phyloP scores from a whole-genome alignment of 2,329 filamentous ascomycete genomes.

The Albophoma yamanashiensis region DNA sequence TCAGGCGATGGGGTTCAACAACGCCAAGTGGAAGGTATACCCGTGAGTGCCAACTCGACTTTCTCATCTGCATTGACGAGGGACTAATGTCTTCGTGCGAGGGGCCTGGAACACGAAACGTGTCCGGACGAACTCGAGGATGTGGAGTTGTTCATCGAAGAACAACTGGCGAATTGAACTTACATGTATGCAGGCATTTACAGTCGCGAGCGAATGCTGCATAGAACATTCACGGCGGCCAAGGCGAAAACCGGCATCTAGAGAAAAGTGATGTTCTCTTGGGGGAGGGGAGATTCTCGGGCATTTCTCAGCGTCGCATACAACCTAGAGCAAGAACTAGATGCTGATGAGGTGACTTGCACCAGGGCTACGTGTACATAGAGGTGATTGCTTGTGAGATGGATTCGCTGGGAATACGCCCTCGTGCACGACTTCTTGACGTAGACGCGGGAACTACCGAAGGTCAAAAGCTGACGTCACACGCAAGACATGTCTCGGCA shows the following conservation, averaged over 20 bases:
- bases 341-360: no score
- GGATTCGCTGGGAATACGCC: no score
- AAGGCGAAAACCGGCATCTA: neutral
- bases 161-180: neutral
- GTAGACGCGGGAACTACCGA: no score
- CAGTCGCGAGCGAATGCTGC: neutral
- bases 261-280: neutral
- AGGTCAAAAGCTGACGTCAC: no score
- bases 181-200: no score
- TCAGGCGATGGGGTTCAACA: constrained; percentile 50
- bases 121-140: constrained; percentile 73
- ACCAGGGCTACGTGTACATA: no score
- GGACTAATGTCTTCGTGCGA: constrained; percentile 15
- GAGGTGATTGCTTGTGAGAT: neutral
- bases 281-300: neutral
- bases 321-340: no score
- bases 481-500: no score
- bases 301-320: neutral
- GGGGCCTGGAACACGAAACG: constrained; percentile 64
- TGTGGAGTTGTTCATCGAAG: constrained; percentile 45
- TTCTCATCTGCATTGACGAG: no score
- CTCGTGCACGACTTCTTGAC: no score
- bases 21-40: constrained; percentile 69
- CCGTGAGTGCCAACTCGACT: constrained; percentile 35
- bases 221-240: neutral